Evolutionary conservation across 2,329 filamentous ascomycete genomes (phyloP).

Genomic region (Colletotrichum incanum): DNA sequence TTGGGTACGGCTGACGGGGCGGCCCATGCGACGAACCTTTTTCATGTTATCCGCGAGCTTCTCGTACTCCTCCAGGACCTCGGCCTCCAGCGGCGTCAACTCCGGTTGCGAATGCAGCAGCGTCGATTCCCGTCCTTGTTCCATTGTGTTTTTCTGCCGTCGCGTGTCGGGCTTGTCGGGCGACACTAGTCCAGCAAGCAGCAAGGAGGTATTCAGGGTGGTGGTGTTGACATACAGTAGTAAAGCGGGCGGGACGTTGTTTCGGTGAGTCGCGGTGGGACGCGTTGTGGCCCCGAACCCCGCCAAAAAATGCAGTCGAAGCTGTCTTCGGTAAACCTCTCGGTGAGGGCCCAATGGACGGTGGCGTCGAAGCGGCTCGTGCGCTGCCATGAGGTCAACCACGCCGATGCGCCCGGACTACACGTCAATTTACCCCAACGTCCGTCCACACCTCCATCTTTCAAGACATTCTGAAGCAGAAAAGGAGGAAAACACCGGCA

Average conservation of each 20-base stretch:
- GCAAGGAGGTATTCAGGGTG: neutral
- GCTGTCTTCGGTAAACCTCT: conserved; percentile 1
- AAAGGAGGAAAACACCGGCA: neutral
- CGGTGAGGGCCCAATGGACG: conserved; percentile 24
- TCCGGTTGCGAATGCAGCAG: conserved; percentile 64
- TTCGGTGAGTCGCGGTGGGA: conserved; percentile 40
- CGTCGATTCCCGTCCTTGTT: conserved; percentile 34
- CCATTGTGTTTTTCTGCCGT: conserved; percentile 22
- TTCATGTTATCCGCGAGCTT: conserved; percentile 92
- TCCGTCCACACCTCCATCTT: conserved; percentile 2
- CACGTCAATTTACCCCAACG: conserved; percentile 1
- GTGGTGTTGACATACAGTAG: neutral
- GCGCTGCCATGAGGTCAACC: conserved; percentile 10
- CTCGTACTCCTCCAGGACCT: conserved; percentile 95
- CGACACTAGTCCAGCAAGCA: neutral
- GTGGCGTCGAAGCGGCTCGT: conserved; percentile 7
- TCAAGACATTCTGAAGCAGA: conserved; percentile 4
- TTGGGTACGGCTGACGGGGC: neutral
- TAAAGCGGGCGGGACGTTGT: neutral
- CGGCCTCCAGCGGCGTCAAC: conserved; percentile 88
- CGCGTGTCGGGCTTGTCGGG: neutral
- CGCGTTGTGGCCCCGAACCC: conserved; percentile 34
- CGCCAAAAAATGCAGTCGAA: conserved; percentile 1
- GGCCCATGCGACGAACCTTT: conserved; percentile 70
- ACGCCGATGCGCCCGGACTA: neutral